Conservation (phyloP, 257 asterid genomes). For the Lantana camara region DNA sequence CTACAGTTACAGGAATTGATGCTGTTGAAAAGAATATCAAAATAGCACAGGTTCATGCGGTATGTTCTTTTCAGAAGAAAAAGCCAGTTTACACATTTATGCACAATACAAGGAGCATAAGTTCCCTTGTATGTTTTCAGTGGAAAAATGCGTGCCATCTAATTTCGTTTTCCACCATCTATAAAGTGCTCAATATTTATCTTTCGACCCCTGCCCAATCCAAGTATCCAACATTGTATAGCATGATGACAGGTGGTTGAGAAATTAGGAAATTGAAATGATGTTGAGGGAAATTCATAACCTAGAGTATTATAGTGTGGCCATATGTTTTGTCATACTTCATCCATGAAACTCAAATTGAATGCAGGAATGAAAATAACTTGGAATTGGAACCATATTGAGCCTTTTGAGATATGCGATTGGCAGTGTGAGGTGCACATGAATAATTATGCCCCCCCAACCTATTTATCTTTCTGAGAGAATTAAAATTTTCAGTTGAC, state of each 20-base stretch:
- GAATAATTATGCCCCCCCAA: neutral
- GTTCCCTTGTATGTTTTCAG: constrained; percentile 5
- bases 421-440: neutral
- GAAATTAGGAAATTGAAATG: constrained; percentile 18
- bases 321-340: constrained; percentile 7
- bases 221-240: neutral
- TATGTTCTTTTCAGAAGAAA: constrained; percentile 36
- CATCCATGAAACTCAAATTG: neutral
- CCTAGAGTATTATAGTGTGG: neutral
- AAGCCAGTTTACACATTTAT: constrained; percentile 6
- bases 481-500: neutral
- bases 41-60: constrained; percentile 88
- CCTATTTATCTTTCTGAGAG: constrained; percentile 1
- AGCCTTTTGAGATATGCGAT: constrained; percentile 4
- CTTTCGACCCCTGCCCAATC: constrained; percentile 1
- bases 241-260: constrained; percentile 10
- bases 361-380: constrained; percentile 1
- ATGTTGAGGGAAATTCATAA: constrained; percentile 13
- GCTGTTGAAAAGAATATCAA: constrained; percentile 92
- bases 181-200: neutral
- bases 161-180: constrained; percentile 4
- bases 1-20: constrained; percentile 82
- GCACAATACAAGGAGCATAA: constrained; percentile 9
- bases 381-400: constrained; percentile 7
- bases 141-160: constrained; percentile 8